Conservation (phyloP, 1,139 yeast genomes). For the Yamadazyma dendronema region DNA sequence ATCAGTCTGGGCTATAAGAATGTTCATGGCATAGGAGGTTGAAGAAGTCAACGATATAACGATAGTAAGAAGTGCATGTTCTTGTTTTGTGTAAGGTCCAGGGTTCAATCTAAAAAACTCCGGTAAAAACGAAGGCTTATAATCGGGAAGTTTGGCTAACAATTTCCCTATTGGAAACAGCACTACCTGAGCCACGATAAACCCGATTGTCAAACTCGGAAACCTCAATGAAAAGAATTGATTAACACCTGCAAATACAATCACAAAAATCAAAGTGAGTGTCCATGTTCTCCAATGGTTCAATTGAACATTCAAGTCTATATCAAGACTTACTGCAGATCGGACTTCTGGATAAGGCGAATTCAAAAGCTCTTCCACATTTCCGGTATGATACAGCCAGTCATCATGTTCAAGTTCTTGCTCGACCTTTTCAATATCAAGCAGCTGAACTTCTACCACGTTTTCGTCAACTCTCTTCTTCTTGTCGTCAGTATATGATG, state of each 20-base stretch:
- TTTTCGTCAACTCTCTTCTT: not conserved
- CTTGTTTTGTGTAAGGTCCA: constrained; percentile 63
- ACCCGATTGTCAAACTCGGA: constrained; percentile 46
- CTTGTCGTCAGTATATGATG: not conserved
- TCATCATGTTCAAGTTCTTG: constrained; percentile 2
- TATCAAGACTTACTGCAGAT: constrained; percentile 52
- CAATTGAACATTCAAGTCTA: constrained; percentile 45
- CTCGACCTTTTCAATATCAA: constrained; percentile 1
- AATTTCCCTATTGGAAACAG: constrained; percentile 55
- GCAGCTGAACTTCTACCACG: not conserved
- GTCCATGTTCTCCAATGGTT: constrained; percentile 56
- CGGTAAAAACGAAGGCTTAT: constrained; percentile 41
- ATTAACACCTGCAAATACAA: constrained; percentile 55
- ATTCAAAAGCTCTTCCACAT: constrained; percentile 13
- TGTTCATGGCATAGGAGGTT: constrained; percentile 42
- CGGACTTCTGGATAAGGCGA: constrained; percentile 68
- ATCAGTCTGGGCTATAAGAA: constrained; percentile 39
- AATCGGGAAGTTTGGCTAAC: constrained; percentile 43
- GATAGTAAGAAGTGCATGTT: constrained; percentile 49
- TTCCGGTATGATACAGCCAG: constrained; percentile 2
- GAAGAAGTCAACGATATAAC: constrained; percentile 41
- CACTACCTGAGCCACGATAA: constrained; percentile 55
- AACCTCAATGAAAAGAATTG: constrained; percentile 57
- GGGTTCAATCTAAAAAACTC: constrained; percentile 44
- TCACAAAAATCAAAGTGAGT: constrained; percentile 52